phyloP scores from a whole-genome alignment of 768 basidiomycete species.

The Xerocomellus amylosporus region DNA sequence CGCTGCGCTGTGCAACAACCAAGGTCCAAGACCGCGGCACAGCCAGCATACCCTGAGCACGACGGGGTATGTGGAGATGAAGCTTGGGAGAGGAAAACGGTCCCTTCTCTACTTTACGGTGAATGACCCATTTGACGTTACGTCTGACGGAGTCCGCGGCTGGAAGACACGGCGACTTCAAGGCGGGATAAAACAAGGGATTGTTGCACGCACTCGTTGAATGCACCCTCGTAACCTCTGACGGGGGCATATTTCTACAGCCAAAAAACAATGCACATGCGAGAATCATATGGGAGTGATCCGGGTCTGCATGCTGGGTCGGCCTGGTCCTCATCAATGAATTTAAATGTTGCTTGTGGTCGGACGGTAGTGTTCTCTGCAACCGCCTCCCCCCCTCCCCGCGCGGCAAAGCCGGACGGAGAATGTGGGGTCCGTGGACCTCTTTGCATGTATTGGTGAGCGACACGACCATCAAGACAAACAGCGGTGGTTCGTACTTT shows the following conservation, averaged over 20 bases:
- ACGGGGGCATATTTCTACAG: neutral
- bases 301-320: conserved; percentile 2
- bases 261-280: neutral
- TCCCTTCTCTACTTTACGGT: conserved; percentile 2
- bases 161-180: conserved; percentile 2
- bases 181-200: neutral
- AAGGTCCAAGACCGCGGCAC: conserved; percentile 1
- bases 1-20: conserved; percentile 5
- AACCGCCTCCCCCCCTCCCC: neutral
- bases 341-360: neutral
- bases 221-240: neutral
- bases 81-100: neutral
- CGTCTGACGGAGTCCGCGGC: conserved; percentile 4
- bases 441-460: conserved; percentile 13
- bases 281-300: neutral
- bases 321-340: neutral
- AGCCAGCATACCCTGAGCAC: neutral
- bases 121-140: neutral
- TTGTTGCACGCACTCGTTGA: conserved; percentile 2
- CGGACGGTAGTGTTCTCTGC: neutral
- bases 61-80: conserved; percentile 1
- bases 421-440: neutral
- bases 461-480: neutral
- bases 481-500: conserved; percentile 5
- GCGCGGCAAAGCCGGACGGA: neutral